Conservation (phyloP, 2,329 filamentous ascomycete genomes). For the Acephala macrosclerotiorum region DNA sequence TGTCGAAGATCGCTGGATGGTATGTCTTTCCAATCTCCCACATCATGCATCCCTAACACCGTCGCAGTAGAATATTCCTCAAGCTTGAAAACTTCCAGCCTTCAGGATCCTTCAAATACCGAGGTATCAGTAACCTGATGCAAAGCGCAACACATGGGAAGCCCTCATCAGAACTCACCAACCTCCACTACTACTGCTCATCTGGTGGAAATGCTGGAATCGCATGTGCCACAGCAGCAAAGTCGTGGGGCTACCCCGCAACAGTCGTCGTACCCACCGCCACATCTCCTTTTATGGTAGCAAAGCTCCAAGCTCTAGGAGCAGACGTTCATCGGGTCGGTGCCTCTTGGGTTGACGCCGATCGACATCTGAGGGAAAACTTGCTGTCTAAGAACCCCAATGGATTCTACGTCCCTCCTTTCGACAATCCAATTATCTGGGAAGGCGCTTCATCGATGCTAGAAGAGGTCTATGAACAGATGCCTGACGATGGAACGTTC, state of each 20-base stretch:
- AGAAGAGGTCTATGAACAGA: constrained; percentile 45
- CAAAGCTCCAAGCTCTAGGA: constrained; percentile 73
- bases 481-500: constrained; percentile 49
- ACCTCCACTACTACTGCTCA: constrained; percentile 64
- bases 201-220: constrained; percentile 87
- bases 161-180: neutral
- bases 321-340: constrained; percentile 74
- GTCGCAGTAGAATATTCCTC: constrained; percentile 68
- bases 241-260: constrained; percentile 66
- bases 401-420: constrained; percentile 73
- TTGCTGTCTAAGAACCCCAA: constrained; percentile 56
- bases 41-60: neutral
- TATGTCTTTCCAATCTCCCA: constrained; percentile 16
- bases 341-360: constrained; percentile 72
- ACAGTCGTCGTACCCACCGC: constrained; percentile 77
- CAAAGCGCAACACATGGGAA: constrained; percentile 49
- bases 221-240: constrained; percentile 78
- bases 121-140: constrained; percentile 77
- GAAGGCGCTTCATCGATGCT: constrained; percentile 68
- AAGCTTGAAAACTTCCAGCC: constrained; percentile 88
- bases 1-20: constrained; percentile 41
- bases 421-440: constrained; percentile 75
- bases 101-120: constrained; percentile 84
- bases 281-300: constrained; percentile 74
- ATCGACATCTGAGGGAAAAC: constrained; percentile 67